Conservation (phyloP, 371 early-diverging fungal genomes). For the Basidiobolus heterosporus region DNA sequence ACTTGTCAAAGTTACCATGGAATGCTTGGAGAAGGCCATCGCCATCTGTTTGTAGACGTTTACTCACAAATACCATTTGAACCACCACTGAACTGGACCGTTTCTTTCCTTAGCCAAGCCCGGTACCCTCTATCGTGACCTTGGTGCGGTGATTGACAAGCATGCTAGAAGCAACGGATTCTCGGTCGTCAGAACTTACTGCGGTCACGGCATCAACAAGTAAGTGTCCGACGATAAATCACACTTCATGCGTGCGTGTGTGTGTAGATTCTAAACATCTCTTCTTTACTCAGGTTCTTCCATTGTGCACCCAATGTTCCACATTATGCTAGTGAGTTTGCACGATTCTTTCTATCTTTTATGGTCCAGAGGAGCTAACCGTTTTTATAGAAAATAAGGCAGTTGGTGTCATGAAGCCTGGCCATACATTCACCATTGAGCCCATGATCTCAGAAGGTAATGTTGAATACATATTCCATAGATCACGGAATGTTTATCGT, state of each 20-base stretch:
- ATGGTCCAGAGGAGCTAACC: not conserved
- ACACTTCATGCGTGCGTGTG: too few species aligned
- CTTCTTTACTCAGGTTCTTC: constrained; percentile 45
- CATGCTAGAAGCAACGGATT: constrained; percentile 67
- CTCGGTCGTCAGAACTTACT: constrained; percentile 81
- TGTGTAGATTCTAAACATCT: not conserved
- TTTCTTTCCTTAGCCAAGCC: constrained; percentile 49
- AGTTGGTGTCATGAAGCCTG: constrained; percentile 79
- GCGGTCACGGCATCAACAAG: constrained; percentile 82
- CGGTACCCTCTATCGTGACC: constrained; percentile 73
- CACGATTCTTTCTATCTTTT: not conserved
- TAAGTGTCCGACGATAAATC: not conserved
- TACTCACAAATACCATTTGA: not conserved
- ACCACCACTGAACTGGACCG: not conserved
- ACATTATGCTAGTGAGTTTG: constrained; percentile 64
- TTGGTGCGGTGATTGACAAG: constrained; percentile 78
- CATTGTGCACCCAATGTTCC: constrained; percentile 79
- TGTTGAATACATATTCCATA: not conserved
- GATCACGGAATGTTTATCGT: not conserved
- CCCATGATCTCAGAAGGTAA: constrained; percentile 88
- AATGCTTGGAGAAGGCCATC: constrained; percentile 78
- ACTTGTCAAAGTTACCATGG: constrained; percentile 55
- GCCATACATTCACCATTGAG: constrained; percentile 92
- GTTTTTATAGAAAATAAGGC: constrained; percentile 61
- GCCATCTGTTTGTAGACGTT: constrained; percentile 42